Conservation (phyloP, 371 early-diverging fungal species). For the Apophysomyces elegans region DNA sequence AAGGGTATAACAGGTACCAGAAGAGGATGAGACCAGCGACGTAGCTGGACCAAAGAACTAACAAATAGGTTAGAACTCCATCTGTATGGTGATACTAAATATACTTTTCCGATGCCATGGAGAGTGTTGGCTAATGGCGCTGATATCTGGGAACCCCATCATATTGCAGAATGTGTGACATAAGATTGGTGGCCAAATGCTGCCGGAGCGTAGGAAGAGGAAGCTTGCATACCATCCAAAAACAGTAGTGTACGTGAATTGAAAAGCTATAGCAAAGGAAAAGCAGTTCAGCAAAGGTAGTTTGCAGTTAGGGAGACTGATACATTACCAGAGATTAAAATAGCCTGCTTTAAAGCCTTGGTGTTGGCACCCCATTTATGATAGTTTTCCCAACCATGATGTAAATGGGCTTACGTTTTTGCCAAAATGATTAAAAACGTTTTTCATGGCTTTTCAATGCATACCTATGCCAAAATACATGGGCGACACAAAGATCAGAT, state of each 20-base stretch:
- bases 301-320: background rate
- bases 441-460: background rate
- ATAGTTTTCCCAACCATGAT: conserved; percentile 64
- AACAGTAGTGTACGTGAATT: conserved; percentile 67
- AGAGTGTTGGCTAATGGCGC: conserved; percentile 20
- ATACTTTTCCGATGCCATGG: conserved; percentile 29
- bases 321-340: conserved; percentile 34
- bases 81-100: conserved; percentile 21
- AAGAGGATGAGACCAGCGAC: conserved; percentile 13
- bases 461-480: conserved; percentile 72
- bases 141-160: conserved; percentile 68
- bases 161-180: conserved; percentile 70
- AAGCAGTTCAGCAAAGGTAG: background rate
- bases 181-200: conserved; percentile 39
- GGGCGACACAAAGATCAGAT: conserved; percentile 58
- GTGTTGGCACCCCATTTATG: conserved; percentile 33
- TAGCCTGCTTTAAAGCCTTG: conserved; percentile 39
- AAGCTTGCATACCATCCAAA: conserved; percentile 75
- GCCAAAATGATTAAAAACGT: background rate
- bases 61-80: too few relatives aligned
- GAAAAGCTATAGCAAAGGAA: conserved; percentile 43
- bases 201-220: conserved; percentile 57
- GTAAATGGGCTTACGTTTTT: conserved; percentile 57
- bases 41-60: conserved; percentile 21
- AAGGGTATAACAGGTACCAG: conserved; percentile 16